Evolutionary conservation across 106 monocot species (phyloP), one percentile per base, ranked within the genome.

Genomic region (Apostasia ramifera): DNA sequence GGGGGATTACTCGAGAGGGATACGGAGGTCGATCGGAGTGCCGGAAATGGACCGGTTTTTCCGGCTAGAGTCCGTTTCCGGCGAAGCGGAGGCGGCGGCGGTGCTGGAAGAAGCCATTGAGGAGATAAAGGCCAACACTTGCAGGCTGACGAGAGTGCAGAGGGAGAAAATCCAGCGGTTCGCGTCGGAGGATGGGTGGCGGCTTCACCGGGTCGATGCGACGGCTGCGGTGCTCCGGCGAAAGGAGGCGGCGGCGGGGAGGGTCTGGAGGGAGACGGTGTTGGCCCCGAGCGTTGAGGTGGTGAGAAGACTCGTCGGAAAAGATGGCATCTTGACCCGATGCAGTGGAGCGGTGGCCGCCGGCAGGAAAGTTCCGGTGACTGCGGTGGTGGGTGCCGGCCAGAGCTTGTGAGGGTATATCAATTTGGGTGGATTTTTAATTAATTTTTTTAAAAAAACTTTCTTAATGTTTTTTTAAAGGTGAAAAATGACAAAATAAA

Each of bases 41-140:
- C 77, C 80, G 5, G 86, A 87, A 74, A 76, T 86, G 72, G 76
- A 86, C 44, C 55, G 59, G 6, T 93, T 77, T 78, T 48, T 88
- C 5, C 48, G 73, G 2, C 55, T 46, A 1, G 80, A 77, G 45
- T 37, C 2, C 6, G 66, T 7, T 53, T 71, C 42, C 4, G 70
- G 57, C 41, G 63, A 66, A 1, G 66, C 47, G 15, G 53, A 47
- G 42, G 49, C 45, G 39, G 47, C 52, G 51, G 62, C 47, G 79
- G 38, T 82, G 7, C 74, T 84, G 10, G 61, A 40, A 11, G 63
- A 68, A 14, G 87, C 87, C 2, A 62, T 91, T 42, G 77, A 68
- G 8, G 84, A 82, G 44, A 77, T 85, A 7, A 89, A 85, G 73
- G 74, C 4, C 3, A 89, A 82, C 65, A 89, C 85, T 0, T 74